Base-by-base conservation (phyloP, 2,329 filamentous ascomycete species). In the Epichloe bromicola region DNA sequence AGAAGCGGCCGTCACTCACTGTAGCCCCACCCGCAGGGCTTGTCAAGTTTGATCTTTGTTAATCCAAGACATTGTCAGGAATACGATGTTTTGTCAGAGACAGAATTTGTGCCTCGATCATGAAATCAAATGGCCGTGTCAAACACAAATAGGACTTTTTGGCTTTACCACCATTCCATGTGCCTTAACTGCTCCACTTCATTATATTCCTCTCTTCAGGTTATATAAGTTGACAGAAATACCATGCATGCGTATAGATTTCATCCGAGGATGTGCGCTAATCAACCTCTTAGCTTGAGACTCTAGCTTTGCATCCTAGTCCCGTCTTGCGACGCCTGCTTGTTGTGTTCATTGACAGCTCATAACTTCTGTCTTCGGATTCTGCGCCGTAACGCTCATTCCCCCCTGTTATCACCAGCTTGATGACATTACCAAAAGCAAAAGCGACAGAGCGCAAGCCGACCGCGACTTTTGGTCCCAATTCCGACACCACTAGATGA, bases 371-470 rank as follows among this genome's bases (percentile, higher is more conserved):
- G 3, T 61, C 58, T 46, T 60, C 67, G 20, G 59, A 59, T 26
- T 64, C 63, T 15, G 60, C 67, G 42, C 82, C 79, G 58, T 84
- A 85, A 34, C 77, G 71, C 60, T 85, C 83, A 55, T 79, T 75
- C 83, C 63, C 63, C 3, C 66, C 84, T 5, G 84, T 70, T 2
- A 78, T 79, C 51, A 89, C 74, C 48, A 89, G 69, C 65, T 88
- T 89, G 59, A 89, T 73, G 1, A 79, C 73, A 57, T 88, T 86
- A 12, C 85, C 86, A 53, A 89, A 80, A 0, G 77, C 83, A 33
- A 90, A 75, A 0, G 80, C 86, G 3, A 87, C 73, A 48, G 82
- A 84, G 44, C 75, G 73, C 46, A 76, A 74, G 12, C 85, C 85
- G 1, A 88, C 67, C 49, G 71, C 70, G 2, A 73, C 71, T 51